phyloP scores from a whole-genome alignment of 2,329 filamentous ascomycete species.

The Phyllosticta citrichinensis region DNA sequence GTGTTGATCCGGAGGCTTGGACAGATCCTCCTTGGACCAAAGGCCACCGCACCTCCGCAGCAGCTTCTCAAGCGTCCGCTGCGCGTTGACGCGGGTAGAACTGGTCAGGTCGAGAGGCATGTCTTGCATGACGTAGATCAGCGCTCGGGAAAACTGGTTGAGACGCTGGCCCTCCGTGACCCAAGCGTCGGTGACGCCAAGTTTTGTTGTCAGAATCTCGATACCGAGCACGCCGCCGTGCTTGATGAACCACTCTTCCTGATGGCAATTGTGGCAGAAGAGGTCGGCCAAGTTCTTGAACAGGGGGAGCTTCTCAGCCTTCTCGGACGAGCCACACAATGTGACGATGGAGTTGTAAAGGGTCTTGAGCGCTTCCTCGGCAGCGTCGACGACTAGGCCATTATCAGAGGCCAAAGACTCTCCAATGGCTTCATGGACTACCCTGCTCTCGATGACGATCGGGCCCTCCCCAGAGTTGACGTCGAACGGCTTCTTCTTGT shows the following conservation, averaged over 20 bases:
- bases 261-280: constrained; percentile 91
- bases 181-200: constrained; percentile 79
- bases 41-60: constrained; percentile 69
- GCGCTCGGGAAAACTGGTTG: constrained; percentile 76
- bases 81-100: constrained; percentile 72
- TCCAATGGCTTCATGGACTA: constrained; percentile 80
- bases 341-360: constrained; percentile 66
- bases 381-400: constrained; percentile 67
- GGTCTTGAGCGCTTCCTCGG: constrained; percentile 65
- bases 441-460: constrained; percentile 73
- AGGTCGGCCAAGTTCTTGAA: constrained; percentile 73
- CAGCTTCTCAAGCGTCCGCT: constrained; percentile 71
- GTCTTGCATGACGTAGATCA: constrained; percentile 97
- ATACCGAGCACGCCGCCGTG: constrained; percentile 87
- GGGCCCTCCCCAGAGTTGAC: constrained; percentile 79
- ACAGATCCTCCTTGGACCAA: constrained; percentile 68
- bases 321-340: constrained; percentile 66
- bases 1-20: constrained; percentile 41
- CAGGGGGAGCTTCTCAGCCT: constrained; percentile 68
- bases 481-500: constrained; percentile 68
- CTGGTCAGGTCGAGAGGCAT: constrained; percentile 91
- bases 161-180: constrained; percentile 58
- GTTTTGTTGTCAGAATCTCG: constrained; percentile 71
- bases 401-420: constrained; percentile 85
- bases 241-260: constrained; percentile 98